Base-by-base conservation (phyloP, 345 rosid species). In the Atalantia buxifolia region DNA sequence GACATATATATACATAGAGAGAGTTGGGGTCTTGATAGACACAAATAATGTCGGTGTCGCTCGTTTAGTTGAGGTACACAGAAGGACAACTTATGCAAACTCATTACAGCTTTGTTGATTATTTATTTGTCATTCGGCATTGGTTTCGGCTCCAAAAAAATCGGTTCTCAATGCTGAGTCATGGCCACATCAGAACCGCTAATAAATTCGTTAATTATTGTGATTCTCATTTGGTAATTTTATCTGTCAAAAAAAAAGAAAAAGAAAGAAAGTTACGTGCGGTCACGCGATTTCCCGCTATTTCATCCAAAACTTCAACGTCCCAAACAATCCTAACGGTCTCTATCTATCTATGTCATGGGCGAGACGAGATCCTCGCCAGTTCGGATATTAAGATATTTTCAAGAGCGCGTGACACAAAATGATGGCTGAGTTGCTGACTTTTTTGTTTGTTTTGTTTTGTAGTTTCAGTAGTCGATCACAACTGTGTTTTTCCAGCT, bases 151-250 rank as follows among this genome's bases (percentile, higher is more conserved):
- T 24, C 25, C 36, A 16, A 25, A 74, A 74, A 74, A 13, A 62
- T 16, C 10, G 35, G 66, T 19, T 18, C 0, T 45, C 61, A 4
- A 38, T 1, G 66, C 67, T 72, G 80, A 72, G 12, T 77, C 83
- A 72, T 4, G 5, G 1, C 38, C 80, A 73, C 75, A 36, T 72
- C 66, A 57, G 56, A 50, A 21, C 59, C 62, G 77, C 42, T 42
- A 2, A 42, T 71, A 6, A 5, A 24, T 5, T 59, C 5, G 50
- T 13, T 2, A 45, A 45, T 13, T 45, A 1, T 13, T 3, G 50
- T 45, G 50, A 13, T 12, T 13, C 50, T 45, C 18, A 13, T 13
- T 45, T 45, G 16, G 50, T 3, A 45, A 45, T 45, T 45, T 45
- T 4, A 13, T 45, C 16, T 13, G 50, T 45, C 18, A 45, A 45